Percentiles rank a stretch among this genome's conserved stretches.
Conservation (phyloP, 148 eudicot genomes). For the Rhododendron henanense region DNA sequence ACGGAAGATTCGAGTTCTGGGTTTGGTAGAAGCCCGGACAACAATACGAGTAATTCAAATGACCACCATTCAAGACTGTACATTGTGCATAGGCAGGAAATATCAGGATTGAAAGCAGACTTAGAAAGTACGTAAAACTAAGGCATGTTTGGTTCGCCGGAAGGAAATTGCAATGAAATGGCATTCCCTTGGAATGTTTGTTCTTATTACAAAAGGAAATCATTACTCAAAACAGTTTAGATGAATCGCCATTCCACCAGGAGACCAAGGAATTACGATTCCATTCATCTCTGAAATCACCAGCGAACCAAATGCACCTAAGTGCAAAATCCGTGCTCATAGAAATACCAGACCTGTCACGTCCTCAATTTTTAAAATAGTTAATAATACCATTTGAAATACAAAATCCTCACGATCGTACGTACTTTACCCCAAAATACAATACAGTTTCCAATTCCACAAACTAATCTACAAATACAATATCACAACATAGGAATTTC, state of each 20-base stretch:
- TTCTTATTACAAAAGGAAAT: not conserved
- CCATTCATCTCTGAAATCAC: not conserved
- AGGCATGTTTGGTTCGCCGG: not conserved
- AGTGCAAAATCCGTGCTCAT: not conserved
- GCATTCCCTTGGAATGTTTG: not conserved
- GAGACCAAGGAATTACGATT: not conserved
- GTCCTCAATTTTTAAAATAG: no score
- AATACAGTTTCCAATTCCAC: no score
- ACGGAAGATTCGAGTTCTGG: slow-evolving; percentile 47
- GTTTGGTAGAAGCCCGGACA: slow-evolving; percentile 38
- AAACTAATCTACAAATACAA: no score
- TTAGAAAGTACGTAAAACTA: not conserved
- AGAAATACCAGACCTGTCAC: slow-evolving; percentile 41
- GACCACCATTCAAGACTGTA: slow-evolving; percentile 56
- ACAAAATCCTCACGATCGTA: no score
- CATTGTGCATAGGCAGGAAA: not conserved
- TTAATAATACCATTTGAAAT: no score
- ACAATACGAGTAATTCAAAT: slow-evolving; percentile 27
- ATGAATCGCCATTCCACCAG: not conserved
- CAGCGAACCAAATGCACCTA: not conserved
- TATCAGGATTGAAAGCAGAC: not conserved
- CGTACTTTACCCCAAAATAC: no score
- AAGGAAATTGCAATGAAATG: not conserved
- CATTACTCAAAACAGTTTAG: not conserved
- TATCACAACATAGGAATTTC: no score